phyloP scores from a whole-genome alignment of 2,329 filamentous ascomycete species.

The Hyphodiscus sp. region DNA sequence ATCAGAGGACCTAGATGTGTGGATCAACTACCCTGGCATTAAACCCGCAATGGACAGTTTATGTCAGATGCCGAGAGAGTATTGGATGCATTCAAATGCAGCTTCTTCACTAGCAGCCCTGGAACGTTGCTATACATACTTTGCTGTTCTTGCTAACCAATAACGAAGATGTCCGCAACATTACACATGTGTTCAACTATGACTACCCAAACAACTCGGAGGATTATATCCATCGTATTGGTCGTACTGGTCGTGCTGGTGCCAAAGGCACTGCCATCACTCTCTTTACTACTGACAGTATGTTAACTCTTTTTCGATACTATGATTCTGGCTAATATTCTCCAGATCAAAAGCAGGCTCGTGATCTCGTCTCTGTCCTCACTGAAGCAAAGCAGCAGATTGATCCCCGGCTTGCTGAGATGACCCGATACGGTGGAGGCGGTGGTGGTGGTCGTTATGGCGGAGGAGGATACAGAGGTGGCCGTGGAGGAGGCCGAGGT shows the following conservation, averaged over 20 bases:
- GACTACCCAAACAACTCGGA: constrained; percentile 99
- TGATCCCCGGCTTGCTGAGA: constrained; percentile 90
- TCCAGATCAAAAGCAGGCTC: constrained; percentile 84
- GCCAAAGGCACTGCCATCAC: constrained; percentile 94
- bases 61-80: constrained; percentile 34
- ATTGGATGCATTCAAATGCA: constrained; percentile 32
- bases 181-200: constrained; percentile 99
- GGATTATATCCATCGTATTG: constrained; percentile 96
- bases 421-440: constrained; percentile 74
- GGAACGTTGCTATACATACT: constrained; percentile 55
- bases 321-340: constrained; percentile 18
- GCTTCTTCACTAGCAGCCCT: constrained; percentile 38
- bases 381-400: constrained; percentile 97
- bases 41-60: constrained; percentile 34
- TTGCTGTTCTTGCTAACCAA: constrained; percentile 73
- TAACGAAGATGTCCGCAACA: constrained; percentile 97
- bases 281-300: constrained; percentile 98
- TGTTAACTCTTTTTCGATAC: constrained; percentile 38
- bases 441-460: constrained; percentile 31
- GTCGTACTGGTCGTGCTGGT: constrained; percentile 92
- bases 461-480: constrained; percentile 41
- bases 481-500: constrained; percentile 47
- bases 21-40: constrained; percentile 46
- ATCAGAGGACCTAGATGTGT: constrained; percentile 53
- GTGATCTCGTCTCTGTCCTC: constrained; percentile 89